Conservation (phyloP, 495 filamentous ascomycete genomes). For the Xylaria telfairii region DNA sequence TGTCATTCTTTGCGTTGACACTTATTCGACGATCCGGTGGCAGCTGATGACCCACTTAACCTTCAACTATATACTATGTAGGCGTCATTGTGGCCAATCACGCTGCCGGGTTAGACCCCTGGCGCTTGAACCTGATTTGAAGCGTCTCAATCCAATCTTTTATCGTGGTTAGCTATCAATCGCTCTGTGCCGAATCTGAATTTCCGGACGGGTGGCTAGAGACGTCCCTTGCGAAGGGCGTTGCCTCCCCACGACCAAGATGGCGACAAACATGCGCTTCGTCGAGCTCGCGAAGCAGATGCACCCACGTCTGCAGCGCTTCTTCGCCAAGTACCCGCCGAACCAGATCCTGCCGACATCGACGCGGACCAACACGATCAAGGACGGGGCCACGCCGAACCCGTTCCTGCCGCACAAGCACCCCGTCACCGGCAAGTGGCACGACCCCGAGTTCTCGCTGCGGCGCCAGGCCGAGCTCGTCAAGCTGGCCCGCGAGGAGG, state of each 20-base stretch:
- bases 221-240: neutral
- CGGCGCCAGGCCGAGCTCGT: slow-evolving; percentile 90
- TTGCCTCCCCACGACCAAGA: neutral
- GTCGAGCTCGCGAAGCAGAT: slow-evolving; percentile 69
- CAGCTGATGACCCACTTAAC: slow-evolving; percentile 12
- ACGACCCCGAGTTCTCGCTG: slow-evolving; percentile 78
- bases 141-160: neutral
- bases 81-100: neutral
- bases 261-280: slow-evolving; percentile 46
- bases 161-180: neutral
- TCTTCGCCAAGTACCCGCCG: slow-evolving; percentile 90
- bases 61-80: neutral
- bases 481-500: slow-evolving; percentile 79
- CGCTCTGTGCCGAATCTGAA: neutral
- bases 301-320: slow-evolving; percentile 77
- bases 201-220: neutral
- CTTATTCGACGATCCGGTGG: neutral
- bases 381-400: slow-evolving; percentile 60
- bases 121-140: neutral
- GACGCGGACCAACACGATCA: slow-evolving; percentile 45
- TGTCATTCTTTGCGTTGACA: neutral
- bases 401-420: slow-evolving; percentile 79
- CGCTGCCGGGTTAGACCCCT: neutral
- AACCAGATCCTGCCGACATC: slow-evolving; percentile 52
- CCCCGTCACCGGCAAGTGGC: slow-evolving; percentile 76